These are phyloP conservation scores for Citrus reticulata DNA, from an alignment of 345 rosid genomes.

Conservation along the genomic window DNA sequence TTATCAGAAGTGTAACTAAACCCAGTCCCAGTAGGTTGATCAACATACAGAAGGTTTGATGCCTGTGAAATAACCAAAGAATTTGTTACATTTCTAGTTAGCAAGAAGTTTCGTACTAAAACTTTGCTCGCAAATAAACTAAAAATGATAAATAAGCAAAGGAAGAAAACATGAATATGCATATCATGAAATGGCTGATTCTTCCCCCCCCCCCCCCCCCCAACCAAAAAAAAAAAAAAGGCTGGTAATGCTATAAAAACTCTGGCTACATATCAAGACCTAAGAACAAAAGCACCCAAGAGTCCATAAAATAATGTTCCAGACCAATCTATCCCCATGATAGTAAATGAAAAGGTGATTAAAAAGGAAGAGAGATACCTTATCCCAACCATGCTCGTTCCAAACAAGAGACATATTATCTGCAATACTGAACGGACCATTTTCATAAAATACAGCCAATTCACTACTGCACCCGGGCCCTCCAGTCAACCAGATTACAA, in stretches of 20 bases:
- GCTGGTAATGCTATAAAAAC: neutral
- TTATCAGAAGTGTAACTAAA: conserved; percentile 87
- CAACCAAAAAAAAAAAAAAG: too few species aligned
- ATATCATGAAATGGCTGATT: neutral
- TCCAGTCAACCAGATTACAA: conserved; percentile 98
- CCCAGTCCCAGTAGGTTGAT: conserved; percentile 98
- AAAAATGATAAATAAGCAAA: neutral
- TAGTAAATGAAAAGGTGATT: neutral
- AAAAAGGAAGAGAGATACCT: conserved; percentile 36
- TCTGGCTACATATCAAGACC: neutral
- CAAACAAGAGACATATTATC: conserved; percentile 84
- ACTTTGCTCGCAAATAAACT: neutral
- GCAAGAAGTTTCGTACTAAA: too few species aligned
- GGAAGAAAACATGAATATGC: neutral
- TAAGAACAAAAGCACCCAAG: neutral
- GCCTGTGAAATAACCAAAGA: conserved; percentile 42
- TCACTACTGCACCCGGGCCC: conserved; percentile 99
- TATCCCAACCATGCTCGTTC: conserved; percentile 91
- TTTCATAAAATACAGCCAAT: conserved; percentile 96
- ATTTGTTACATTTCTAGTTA: neutral
- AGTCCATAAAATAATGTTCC: neutral
- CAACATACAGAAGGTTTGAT: conserved; percentile 90
- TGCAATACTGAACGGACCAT: conserved; percentile 82
- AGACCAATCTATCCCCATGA: neutral
- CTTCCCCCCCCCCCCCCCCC: too few species aligned